A percentile compares a stretch with the other conserved stretches of the same genome.
phyloP scores from a whole-genome alignment of 2,329 filamentous ascomycete genomes.

The Colletotrichum tropicale region DNA sequence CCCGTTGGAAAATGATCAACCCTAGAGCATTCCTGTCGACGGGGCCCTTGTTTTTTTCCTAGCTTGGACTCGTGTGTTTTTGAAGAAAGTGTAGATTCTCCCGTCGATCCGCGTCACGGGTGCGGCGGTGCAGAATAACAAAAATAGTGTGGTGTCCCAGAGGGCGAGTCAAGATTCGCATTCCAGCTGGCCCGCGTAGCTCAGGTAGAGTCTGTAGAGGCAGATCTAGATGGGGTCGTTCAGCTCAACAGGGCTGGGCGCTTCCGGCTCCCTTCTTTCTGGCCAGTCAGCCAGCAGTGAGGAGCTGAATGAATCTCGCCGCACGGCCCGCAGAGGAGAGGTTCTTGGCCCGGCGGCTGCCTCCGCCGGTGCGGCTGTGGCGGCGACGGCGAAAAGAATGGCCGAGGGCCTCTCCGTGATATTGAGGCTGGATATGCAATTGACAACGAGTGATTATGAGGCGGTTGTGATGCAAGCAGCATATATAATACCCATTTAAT shows the following conservation, averaged over 20 bases:
- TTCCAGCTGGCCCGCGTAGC: background rate
- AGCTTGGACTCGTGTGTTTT: background rate
- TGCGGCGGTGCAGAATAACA: background rate
- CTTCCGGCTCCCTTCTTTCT: background rate
- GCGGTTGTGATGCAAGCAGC: background rate
- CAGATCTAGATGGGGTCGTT: background rate
- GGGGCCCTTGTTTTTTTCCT: background rate
- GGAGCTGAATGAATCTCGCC: background rate
- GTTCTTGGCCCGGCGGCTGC: background rate
- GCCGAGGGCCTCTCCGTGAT: background rate
- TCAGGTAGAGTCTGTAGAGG: background rate
- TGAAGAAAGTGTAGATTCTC: background rate
- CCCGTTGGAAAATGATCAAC: background rate
- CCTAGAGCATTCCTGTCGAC: background rate
- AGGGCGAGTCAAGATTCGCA: background rate
- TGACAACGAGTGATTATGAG: rapidly evolving
- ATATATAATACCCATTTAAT: rapidly evolving
- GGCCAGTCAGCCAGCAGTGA: background rate
- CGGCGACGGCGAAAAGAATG: background rate
- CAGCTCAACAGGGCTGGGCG: background rate
- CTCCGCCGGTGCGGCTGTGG: background rate
- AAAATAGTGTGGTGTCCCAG: background rate
- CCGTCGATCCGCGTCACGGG: background rate
- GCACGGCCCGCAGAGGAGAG: background rate
- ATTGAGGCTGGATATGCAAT: background rate